Conservation (phyloP, 2,329 filamentous ascomycete genomes). For the Colletotrichum sp. region DNA sequence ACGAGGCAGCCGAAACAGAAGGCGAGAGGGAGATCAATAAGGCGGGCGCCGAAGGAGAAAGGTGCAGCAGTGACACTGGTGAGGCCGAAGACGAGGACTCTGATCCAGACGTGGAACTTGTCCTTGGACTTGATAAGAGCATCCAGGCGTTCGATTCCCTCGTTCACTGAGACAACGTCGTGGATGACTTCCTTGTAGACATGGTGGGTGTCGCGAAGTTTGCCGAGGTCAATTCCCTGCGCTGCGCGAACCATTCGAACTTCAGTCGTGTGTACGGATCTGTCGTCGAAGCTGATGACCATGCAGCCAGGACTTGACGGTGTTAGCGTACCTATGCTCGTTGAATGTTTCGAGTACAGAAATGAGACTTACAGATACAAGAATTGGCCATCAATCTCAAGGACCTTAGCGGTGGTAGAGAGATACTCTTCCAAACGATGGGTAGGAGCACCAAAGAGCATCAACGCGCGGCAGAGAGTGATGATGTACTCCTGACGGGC, state of each 20-base stretch:
- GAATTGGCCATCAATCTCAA: slow-evolving; percentile 88
- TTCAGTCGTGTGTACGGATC: slow-evolving; percentile 67
- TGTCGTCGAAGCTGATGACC: slow-evolving; percentile 88
- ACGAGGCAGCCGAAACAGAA: slow-evolving; percentile 75
- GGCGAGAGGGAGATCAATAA: slow-evolving; percentile 74
- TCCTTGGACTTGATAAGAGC: slow-evolving; percentile 57
- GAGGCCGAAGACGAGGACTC: slow-evolving; percentile 72
- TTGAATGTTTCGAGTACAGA: fast-evolving
- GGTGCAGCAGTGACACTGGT: slow-evolving; percentile 75
- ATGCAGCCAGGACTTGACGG: slow-evolving; percentile 72
- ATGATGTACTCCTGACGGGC: slow-evolving; percentile 82
- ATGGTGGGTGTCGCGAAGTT: slow-evolving; percentile 64
- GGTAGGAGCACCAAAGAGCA: slow-evolving; percentile 88
- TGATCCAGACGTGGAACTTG: slow-evolving; percentile 56
- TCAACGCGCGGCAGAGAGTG: slow-evolving; percentile 81
- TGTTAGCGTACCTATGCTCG: not conserved
- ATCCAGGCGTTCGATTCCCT: slow-evolving; percentile 58
- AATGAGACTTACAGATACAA: slow-evolving; percentile 64
- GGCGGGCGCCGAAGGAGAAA: slow-evolving; percentile 75
- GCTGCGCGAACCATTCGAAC: slow-evolving; percentile 66
- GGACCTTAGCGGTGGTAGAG: slow-evolving; percentile 80
- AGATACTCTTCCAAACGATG: slow-evolving; percentile 91
- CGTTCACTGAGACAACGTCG: slow-evolving; percentile 62
- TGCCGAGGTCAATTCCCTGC: slow-evolving; percentile 66
- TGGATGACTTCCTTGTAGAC: slow-evolving; percentile 71